Conservation (phyloP, 2,329 filamentous ascomycete genomes). For the Penicillium sp. region DNA sequence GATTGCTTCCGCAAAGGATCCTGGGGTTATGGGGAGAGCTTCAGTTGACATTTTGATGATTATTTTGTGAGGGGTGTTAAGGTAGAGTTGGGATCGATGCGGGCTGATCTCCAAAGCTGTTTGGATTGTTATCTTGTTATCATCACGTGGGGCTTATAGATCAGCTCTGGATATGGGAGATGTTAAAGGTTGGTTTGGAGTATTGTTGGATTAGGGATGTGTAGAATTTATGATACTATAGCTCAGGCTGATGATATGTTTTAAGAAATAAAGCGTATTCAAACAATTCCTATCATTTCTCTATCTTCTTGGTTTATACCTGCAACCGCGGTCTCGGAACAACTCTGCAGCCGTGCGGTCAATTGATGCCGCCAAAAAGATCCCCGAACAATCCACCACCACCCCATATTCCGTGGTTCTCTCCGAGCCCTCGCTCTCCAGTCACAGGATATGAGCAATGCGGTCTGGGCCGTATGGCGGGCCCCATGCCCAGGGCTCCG, state of each 20-base stretch:
- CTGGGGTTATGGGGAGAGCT: slow-evolving; percentile 50
- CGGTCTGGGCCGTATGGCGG: slow-evolving; percentile 43
- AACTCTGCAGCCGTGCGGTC: slow-evolving; percentile 6
- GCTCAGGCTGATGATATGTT: too few species aligned
- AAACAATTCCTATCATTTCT: neutral
- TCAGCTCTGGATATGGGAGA: neutral
- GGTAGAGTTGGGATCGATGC: neutral
- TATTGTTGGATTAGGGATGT: neutral
- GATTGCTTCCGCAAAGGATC: slow-evolving; percentile 57
- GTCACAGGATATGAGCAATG: slow-evolving; percentile 45
- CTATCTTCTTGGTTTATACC: neutral
- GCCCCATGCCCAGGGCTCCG: slow-evolving; percentile 40
- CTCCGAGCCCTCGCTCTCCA: slow-evolving; percentile 5
- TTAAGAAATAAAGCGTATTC: neutral
- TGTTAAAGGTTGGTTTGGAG: neutral
- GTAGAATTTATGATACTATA: neutral
- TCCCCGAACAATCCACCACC: slow-evolving; percentile 8
- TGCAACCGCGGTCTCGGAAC: slow-evolving; percentile 4
- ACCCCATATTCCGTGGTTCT: neutral
- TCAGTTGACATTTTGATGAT: slow-evolving; percentile 49
- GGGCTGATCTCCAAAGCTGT: neutral
- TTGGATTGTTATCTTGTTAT: slow-evolving; percentile 20
- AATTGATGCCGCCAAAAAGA: slow-evolving; percentile 16
- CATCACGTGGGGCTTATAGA: slow-evolving; percentile 17
- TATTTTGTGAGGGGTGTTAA: neutral